A percentile compares a stretch with the other conserved stretches of the same genome.
Evolutionary conservation across 257 asterid genomes (phyloP).

Genomic region (Fraxinus excelsior): DNA sequence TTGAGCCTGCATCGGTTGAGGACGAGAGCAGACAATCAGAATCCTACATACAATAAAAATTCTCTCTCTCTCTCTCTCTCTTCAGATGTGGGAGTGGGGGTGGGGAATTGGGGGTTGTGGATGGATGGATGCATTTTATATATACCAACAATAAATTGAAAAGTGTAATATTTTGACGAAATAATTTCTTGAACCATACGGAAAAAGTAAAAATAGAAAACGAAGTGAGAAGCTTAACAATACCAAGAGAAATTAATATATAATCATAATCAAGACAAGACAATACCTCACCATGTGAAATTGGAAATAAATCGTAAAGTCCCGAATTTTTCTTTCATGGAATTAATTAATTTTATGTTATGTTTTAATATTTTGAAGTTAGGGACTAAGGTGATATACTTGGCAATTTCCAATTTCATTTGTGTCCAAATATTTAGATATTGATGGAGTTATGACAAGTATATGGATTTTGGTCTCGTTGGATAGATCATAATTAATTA

Average conservation of each 20-base stretch:
- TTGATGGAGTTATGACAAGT: too few relatives aligned
- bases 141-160: conserved; percentile 5
- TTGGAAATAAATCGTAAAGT: too few relatives aligned
- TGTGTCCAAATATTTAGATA: too few relatives aligned
- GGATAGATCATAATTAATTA: too few relatives aligned
- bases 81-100: background rate
- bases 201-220: background rate
- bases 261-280: conserved; percentile 2
- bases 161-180: background rate
- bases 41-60: background rate
- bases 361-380: too few relatives aligned
- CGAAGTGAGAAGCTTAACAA: conserved; percentile 15
- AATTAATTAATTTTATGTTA: too few relatives aligned
- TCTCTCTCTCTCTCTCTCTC: background rate
- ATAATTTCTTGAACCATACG: background rate
- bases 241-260: background rate
- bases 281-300: background rate
- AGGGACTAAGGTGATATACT: too few relatives aligned
- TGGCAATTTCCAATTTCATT: too few relatives aligned
- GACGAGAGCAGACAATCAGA: conserved; percentile 35
- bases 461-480: too few relatives aligned
- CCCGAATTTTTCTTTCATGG: too few relatives aligned
- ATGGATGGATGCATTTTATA: background rate
- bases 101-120: background rate
- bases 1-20: conserved; percentile 49